Evolutionary conservation across 1,284 basidiomycete genomes (phyloP), one percentile per base, ranked within the genome.

Genomic region (Phlebopus sp.): DNA sequence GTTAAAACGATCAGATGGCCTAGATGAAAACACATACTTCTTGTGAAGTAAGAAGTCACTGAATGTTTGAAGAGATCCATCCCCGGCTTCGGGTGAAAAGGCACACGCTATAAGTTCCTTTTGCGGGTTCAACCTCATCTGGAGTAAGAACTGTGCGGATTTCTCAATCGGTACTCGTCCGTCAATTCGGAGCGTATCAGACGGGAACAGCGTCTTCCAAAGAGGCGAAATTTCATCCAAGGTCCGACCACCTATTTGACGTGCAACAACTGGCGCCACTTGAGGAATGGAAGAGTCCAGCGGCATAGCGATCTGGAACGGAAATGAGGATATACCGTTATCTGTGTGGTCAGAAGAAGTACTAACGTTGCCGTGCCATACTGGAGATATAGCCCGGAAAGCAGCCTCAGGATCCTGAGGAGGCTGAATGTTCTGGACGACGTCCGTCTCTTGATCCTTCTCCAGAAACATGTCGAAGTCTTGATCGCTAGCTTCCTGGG

Each of bases 381-480:
- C 81, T 29, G 70, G 64, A 2, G 79, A 76, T 13, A 76, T 57
- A 15, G 69, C 72, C 45, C 83, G 78, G 54, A 86, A 81, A 10
- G 62, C 62, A 25, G 66, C 70, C 53, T 75, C 66, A 42, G 65
- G 63, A 36, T 64, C 63, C 32, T 49, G 62, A 35, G 36, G 7
- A 9, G 55, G 58, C 29, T 41, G 61, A 32, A 44, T 44, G 2
- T 37, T 50, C 43, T 40, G 60, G 23, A 11, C 34, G 41, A 51
- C 43, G 9, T 62, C 63, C n/a, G 70, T 29, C 2, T 73, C 69
- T 10, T 75, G 68, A 17, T 76, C 76, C 54, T 77, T 79, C 52
- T 85, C 79, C 38, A 91, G 64, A 59, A 91, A 86, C 82, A 90
- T 88, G 55, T 90, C 89, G 58, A 91, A 90, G 62, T 89, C 89